phyloP scores from a whole-genome alignment of 2,329 filamentous ascomycete genomes.

The Stemphylium vesicarium region DNA sequence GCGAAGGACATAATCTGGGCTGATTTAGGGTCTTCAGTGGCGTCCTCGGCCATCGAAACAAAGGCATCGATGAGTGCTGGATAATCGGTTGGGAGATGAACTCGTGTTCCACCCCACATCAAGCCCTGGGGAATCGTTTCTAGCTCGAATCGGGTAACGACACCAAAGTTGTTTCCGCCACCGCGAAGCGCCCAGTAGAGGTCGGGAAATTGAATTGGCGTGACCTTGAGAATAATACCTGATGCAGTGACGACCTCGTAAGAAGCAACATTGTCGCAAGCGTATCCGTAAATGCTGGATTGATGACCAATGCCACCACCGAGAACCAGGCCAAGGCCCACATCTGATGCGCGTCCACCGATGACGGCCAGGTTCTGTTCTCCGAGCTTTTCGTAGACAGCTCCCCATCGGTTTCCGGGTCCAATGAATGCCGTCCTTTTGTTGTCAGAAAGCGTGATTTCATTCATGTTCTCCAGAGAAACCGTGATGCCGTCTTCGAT shows the following conservation, averaged over 20 bases:
- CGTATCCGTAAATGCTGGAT: slow-evolving; percentile 28
- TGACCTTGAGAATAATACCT: slow-evolving; percentile 37
- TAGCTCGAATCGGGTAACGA: slow-evolving; percentile 38
- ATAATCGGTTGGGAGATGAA: slow-evolving; percentile 10
- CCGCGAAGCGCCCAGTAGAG: no score
- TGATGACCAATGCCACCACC: slow-evolving; percentile 34
- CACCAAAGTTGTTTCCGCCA: slow-evolving; percentile 42
- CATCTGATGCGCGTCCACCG: slow-evolving; percentile 42
- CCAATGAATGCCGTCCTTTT: slow-evolving; percentile 36
- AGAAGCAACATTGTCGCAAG: slow-evolving; percentile 40
- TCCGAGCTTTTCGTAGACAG: slow-evolving; percentile 41
- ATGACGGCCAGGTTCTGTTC: slow-evolving; percentile 32
- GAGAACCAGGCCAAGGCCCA: slow-evolving; percentile 40
- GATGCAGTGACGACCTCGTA: slow-evolving; percentile 48
- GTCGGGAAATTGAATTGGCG: slow-evolving; percentile 38
- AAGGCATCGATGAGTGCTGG: slow-evolving; percentile 6
- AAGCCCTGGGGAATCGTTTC: slow-evolving; percentile 7
- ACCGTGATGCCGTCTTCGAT: slow-evolving; percentile 54
- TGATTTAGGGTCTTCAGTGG: slow-evolving; percentile 30
- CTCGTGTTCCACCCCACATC: slow-evolving; percentile 20
- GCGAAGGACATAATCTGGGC: slow-evolving; percentile 25
- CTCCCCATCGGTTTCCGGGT: slow-evolving; percentile 44
- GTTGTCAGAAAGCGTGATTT: slow-evolving; percentile 30
- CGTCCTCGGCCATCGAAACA: slow-evolving; percentile 14
- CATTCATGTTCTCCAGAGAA: slow-evolving; percentile 45